A percentile compares a stretch with the other conserved stretches of the same genome.
Evolutionary conservation across 306 rosid genomes (phyloP).

Genomic region (Adenanthera pavonina): DNA sequence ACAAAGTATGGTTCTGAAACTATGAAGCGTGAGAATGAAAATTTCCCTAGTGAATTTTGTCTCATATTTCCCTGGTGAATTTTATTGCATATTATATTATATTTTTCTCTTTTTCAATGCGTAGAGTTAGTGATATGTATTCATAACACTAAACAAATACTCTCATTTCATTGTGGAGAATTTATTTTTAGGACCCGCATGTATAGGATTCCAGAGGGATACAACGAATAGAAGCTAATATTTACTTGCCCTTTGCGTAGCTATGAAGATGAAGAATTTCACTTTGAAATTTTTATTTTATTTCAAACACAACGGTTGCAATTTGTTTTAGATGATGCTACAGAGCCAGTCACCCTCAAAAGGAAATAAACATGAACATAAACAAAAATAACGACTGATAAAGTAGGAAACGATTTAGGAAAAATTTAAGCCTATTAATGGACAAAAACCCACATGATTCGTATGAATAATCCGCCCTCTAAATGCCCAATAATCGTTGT

Average conservation of each 20-base stretch:
- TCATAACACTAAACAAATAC: background rate
- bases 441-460: too few species aligned
- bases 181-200: slow-evolving; percentile 7
- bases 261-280: slow-evolving; percentile 16
- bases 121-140: background rate
- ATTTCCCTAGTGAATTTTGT: slow-evolving; percentile 25
- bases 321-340: background rate
- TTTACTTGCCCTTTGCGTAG: background rate
- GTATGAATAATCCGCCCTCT: too few species aligned
- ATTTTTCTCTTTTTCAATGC: background rate
- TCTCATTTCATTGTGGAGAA: background rate
- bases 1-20: background rate
- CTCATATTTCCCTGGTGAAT: slow-evolving; percentile 11
- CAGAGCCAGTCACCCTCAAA: background rate
- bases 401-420: too few species aligned
- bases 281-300: background rate
- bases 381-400: background rate
- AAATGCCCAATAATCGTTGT: too few species aligned
- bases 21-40: slow-evolving; percentile 10
- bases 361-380: background rate
- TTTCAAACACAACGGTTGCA: background rate
- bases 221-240: background rate
- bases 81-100: slow-evolving; percentile 17
- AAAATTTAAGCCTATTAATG: too few species aligned
- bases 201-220: slow-evolving; percentile 9